Evolutionary conservation across 768 basidiomycete species (phyloP), one percentile per base, ranked within the genome.

Genomic region (Macrolepiota dolichaula): DNA sequence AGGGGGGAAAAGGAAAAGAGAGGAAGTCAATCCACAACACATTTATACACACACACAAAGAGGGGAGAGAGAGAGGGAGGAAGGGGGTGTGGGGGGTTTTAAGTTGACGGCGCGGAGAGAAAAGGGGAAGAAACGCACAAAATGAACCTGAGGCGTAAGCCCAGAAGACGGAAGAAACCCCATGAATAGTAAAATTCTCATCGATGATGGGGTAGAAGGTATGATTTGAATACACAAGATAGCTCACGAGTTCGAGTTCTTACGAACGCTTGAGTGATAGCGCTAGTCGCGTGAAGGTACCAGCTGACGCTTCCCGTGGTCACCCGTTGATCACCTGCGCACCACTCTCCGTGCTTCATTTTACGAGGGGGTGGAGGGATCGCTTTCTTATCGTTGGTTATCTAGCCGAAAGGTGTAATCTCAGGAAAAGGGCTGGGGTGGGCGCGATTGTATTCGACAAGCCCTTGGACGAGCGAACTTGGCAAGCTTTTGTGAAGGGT

Each of bases 1-100:
- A 44, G 42, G 17, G 49, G 49, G 54, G 50, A 25, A 29, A 61
- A 35, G 57, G 62, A 47, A 61, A 15, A 62, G 55, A 59, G 47
- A 49, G 47, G 47, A 58, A 55, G 44, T 51, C 56, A 55, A 59
- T 9, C 19, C 27, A 27, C 50, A 52, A 47, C 49, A 64, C 42
- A 44, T 68, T 68, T 68, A 68, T 68, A 68, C n/a, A n/a, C n/a
- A 58, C 57, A 64, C 37, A 11, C 29, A 32, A 54, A 58, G 32
- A n/a, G n/a, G n/a, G n/a, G n/a, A n/a, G n/a, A n/a, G n/a, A n/a
- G n/a, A n/a, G n/a, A n/a, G n/a, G n/a, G n/a, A n/a, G n/a, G n/a
- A n/a, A n/a, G n/a, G n/a, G n/a, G n/a, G n/a, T n/a, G 49, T 61
- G 59, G 59, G 63, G 61, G 65, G 42, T 64, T n/a, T n/a, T 54